A percentile compares a stretch with the other conserved stretches of the same genome.
These are phyloP conservation scores for Trypanosoma brucei DNA, from an alignment of 208 protist species.

Conservation along the genomic window DNA sequence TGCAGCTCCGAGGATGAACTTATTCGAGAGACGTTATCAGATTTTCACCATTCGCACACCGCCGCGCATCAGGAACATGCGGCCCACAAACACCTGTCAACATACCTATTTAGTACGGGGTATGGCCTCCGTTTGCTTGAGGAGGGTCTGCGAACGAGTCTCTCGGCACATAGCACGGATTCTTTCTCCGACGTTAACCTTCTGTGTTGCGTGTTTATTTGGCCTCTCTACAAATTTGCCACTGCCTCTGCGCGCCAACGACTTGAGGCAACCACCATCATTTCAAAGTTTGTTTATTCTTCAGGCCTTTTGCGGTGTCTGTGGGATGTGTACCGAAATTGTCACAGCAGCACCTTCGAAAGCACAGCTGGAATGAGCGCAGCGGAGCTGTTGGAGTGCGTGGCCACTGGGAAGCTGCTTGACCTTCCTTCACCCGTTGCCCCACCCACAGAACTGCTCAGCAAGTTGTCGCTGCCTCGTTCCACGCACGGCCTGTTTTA, in stretches of 20 bases:
- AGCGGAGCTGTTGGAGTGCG: conserved; percentile 1
- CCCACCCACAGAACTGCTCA: conserved; percentile 9
- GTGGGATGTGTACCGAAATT: conserved; percentile 60
- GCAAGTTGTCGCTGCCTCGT: background rate
- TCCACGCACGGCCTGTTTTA: conserved; percentile 33
- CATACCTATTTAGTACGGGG: conserved; percentile 62
- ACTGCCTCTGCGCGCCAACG: conserved; percentile 22
- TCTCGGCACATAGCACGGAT: background rate
- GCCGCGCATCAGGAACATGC: background rate
- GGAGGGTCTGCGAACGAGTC: conserved; percentile 13
- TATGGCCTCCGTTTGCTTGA: conserved; percentile 61
- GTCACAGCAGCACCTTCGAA: conserved; percentile 15
- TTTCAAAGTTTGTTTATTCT: conserved; percentile 53
- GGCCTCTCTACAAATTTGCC: conserved; percentile 70
- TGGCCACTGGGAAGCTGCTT: background rate
- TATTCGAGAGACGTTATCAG: conserved; percentile 6
- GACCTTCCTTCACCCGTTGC: conserved; percentile 7
- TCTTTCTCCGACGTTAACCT: conserved; percentile 43
- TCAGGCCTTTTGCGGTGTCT: conserved; percentile 53
- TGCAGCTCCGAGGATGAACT: conserved; percentile 9
- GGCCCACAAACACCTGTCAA: conserved; percentile 11
- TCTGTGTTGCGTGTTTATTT: conserved; percentile 67
- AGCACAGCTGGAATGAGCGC: background rate
- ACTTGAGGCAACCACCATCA: conserved; percentile 52
- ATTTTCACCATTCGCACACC: conserved; percentile 7